Base-by-base conservation (phyloP, 1,139 yeast genomes). In the Nakaseomyces uthaithaninus region DNA sequence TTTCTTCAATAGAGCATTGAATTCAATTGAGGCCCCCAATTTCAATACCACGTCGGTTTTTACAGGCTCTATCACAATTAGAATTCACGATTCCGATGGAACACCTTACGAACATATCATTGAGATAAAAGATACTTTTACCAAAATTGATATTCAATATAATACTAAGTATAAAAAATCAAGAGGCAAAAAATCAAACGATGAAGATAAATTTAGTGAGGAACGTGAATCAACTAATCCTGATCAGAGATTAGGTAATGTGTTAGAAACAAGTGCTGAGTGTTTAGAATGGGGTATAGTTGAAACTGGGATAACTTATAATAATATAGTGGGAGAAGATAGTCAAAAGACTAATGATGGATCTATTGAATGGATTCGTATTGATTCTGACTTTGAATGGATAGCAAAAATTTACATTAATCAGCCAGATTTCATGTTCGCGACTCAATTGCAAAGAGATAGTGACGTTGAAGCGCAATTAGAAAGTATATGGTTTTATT, bases 71-170 rank as follows among this genome's bases (percentile, higher is more conserved):
- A 86, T 93, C 84, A 93, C 98, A 0, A 84, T 93, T 31, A 70
- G 98, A 54, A 89, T 93, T 33, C 98, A 93, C 58, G 99, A 93
- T 59, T 94, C 96, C 0, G 98, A 93, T 61, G 98, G 98, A n/a
- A 86, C 97, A 0, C 98, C 99, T 0, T 91, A 93, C 55, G 99
- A 93, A 56, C 99, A 93, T 59, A 91, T 93, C 37, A 95, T 93
- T 17, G 94, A 87, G 50, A 68, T 93, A 42, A 85, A 86, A 54
- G 97, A 89, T 43, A 75, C 77, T 2, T 77, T 78, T 49, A 85
- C 95, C 0, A 87, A 85, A 54, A 68, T 93, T 38, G 98, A 93
- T 55, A 86, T 93, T 36, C 97, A 86, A 55, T 91, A 91, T 63
- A 91, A 93, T 58, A 86, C 97, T 11, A 91, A 87, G 59, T 86